A percentile compares a stretch with the other conserved stretches of the same genome.
phyloP scores from a whole-genome alignment of 306 rosid genomes.

The Dryas alaskensis region DNA sequence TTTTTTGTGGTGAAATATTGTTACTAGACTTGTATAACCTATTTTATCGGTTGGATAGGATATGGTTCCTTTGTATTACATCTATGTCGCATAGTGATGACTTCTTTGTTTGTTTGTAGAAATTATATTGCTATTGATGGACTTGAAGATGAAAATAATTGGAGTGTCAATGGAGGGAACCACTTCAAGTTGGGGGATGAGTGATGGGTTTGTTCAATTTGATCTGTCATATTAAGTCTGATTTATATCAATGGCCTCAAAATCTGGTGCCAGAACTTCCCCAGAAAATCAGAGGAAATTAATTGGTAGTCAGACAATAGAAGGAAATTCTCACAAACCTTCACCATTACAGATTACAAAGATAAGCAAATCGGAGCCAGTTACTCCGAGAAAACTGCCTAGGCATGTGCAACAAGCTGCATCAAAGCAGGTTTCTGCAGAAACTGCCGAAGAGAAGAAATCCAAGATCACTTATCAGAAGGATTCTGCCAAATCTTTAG shows the following conservation, averaged over 20 bases:
- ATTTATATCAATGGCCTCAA: constrained; percentile 34
- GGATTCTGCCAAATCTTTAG: constrained; percentile 28
- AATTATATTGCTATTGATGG: constrained; percentile 20
- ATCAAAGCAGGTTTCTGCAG: constrained; percentile 23
- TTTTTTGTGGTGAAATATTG: neutral
- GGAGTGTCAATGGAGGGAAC: constrained; percentile 35
- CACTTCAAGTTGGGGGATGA: constrained; percentile 29
- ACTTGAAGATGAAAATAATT: constrained; percentile 33
- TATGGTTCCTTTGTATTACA: neutral
- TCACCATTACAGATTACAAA: constrained; percentile 37
- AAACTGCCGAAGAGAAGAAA: constrained; percentile 18
- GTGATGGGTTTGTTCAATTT: constrained; percentile 28
- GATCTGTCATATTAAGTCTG: constrained; percentile 24
- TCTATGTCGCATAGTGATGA: constrained; percentile 7
- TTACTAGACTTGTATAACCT: neutral
- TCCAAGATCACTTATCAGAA: constrained; percentile 13
- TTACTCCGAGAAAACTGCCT: constrained; percentile 29
- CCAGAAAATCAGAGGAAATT: constrained; percentile 28
- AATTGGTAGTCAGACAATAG: constrained; percentile 30
- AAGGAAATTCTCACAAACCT: constrained; percentile 33
- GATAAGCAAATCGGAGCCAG: constrained; percentile 42
- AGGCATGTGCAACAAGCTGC: constrained; percentile 27
- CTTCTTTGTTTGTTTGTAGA: constrained; percentile 26
- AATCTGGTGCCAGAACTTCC: constrained; percentile 35
- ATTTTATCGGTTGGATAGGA: constrained; percentile 9